phyloP scores from a whole-genome alignment of 371 early-diverging fungal genomes.

The Mucor indicus region DNA sequence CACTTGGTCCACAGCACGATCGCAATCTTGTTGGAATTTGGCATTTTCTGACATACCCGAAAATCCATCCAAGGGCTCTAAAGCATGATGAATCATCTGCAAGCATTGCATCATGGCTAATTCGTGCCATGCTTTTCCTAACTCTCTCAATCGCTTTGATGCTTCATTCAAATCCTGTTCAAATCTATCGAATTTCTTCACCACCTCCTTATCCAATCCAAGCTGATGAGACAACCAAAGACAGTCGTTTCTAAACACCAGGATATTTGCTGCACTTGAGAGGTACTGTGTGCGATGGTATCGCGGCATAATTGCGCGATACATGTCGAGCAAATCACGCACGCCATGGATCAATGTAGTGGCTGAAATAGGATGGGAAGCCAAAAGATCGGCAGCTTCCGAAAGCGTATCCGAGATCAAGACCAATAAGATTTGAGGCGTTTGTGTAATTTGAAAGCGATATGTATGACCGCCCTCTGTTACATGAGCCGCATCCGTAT shows the following conservation, averaged over 20 bases:
- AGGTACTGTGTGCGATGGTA: conserved; percentile 36
- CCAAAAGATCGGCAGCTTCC: conserved; percentile 29
- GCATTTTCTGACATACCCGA: conserved; percentile 42
- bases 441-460: conserved; percentile 37
- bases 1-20: conserved; percentile 47
- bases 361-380: conserved; percentile 35
- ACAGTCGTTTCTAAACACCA: conserved; percentile 74
- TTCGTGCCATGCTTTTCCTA: conserved; percentile 35
- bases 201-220: background rate
- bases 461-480: conserved; percentile 9
- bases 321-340: conserved; percentile 48
- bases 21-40: conserved; percentile 41
- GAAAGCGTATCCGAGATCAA: conserved; percentile 28
- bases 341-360: conserved; percentile 27
- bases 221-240: conserved; percentile 55
- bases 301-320: conserved; percentile 52
- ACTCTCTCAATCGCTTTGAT: conserved; percentile 12
- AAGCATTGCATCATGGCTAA: conserved; percentile 30
- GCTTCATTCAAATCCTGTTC: background rate
- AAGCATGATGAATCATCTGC: conserved; percentile 13
- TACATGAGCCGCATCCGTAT: conserved; percentile 23
- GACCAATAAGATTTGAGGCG: conserved; percentile 32
- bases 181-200: conserved; percentile 4
- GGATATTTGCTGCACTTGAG: conserved; percentile 50
- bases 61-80: conserved; percentile 50